Base-by-base conservation (phyloP, 257 asterid genomes). In the Nicotiana obtusifolia region DNA sequence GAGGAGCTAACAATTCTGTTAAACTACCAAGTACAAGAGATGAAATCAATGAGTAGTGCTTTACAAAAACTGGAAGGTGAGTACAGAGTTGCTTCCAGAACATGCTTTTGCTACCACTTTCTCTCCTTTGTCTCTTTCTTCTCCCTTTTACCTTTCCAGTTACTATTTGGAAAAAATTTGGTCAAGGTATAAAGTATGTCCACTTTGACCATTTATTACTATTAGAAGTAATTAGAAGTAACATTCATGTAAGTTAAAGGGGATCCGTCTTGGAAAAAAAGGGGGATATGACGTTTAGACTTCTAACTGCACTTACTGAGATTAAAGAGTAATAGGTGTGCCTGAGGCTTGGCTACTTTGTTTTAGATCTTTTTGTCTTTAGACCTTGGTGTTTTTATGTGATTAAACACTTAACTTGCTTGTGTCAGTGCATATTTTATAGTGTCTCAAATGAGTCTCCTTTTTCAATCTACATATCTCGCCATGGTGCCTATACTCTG, bases 21-120 rank as follows among this genome's bases (percentile, higher is more conserved):
- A 84, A 88, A 90, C 82, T 84, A 85, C 75, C 99, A 96, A 91
- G 88, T 91, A 52, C 87, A 64, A 19, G 98, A 96, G 87, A 94
- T 96, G 98, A 94, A 90, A 90, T 88, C 97, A 62, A 90, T 96
- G 97, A 90, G 86, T 81, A 86, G 64, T 83, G 68, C 97, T 64
- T 84, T 94, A 84, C 94, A 87, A 76, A 94, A 91, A 84, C 85
- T 96, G 87, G 95, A 93, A 92, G 90, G 89, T 89, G 90, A 83
- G 85, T 60, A 76, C 79, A 52, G 31, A 84, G 82, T 82, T 84
- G 82, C 76, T 64, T 44, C 62, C 62, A 8, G 79, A 73, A 7
- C 78, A 49, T 73, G 78, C 41, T 47, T 73, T 22, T 24, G 37
- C 41, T 49, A 73, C 41, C 61, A 47, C 41, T 7, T 24, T 17